phyloP scores from a whole-genome alignment of 2,329 filamentous ascomycete genomes.

The Ophiostoma triangulosporum region DNA sequence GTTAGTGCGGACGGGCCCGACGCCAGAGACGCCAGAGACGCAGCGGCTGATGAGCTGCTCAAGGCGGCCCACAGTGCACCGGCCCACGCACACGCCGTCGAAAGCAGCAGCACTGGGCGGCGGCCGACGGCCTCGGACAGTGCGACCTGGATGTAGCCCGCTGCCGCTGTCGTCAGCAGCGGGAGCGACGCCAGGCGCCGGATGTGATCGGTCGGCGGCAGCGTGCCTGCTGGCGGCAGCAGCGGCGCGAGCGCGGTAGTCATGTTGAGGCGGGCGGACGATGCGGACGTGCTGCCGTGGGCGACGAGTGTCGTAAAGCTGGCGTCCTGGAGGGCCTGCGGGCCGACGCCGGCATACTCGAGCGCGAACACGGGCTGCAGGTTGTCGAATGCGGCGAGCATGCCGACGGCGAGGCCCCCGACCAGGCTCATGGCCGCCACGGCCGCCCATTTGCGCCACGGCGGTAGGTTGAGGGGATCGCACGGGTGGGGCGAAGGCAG shows the following conservation, averaged over 20 bases:
- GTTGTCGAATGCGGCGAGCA: constrained; percentile 19
- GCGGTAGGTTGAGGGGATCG: constrained; percentile 21
- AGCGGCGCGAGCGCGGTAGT: not conserved
- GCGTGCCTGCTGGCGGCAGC: not conserved
- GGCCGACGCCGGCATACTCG: constrained; percentile 22
- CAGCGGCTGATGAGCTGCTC: not conserved
- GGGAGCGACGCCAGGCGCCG: constrained; percentile 22
- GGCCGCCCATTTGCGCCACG: constrained; percentile 21
- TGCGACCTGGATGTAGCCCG: constrained; percentile 25
- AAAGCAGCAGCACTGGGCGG: constrained; percentile 23
- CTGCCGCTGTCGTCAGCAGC: constrained; percentile 23
- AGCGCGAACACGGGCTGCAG: constrained; percentile 22
- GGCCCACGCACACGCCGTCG: constrained; percentile 21
- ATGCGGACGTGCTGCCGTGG: not conserved
- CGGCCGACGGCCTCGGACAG: constrained; percentile 25
- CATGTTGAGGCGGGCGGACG: not conserved
- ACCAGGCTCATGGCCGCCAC: constrained; percentile 18
- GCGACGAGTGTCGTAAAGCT: constrained; percentile 11
- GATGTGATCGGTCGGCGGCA: constrained; percentile 18
- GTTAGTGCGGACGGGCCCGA: not conserved
- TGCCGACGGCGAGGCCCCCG: constrained; percentile 18
- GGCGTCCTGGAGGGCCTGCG: constrained; percentile 18
- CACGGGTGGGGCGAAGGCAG: constrained; percentile 12
- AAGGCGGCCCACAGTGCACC: constrained; percentile 25
- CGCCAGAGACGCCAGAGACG: constrained; percentile 12